Conservation (phyloP, 768 basidiomycete species). For the Amyloporia xantha region DNA sequence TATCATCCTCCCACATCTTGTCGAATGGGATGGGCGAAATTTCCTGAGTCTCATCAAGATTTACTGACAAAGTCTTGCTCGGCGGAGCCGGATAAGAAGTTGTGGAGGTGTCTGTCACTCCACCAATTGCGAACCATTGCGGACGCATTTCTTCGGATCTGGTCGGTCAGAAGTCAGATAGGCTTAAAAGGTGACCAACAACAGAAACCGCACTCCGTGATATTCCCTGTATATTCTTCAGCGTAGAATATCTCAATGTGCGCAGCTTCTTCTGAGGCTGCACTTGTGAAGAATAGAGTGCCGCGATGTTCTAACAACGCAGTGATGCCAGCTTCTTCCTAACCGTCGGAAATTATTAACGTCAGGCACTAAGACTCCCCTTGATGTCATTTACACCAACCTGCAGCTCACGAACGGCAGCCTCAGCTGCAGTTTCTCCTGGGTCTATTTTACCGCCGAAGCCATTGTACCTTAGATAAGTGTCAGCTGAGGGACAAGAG, state of each 20-base stretch:
- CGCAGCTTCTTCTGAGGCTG: slow-evolving; percentile 51
- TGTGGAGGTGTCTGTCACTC: not conserved
- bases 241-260: slow-evolving; percentile 71
- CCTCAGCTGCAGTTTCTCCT: slow-evolving; percentile 59
- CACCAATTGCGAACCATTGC: slow-evolving; percentile 56
- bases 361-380: too few species aligned
- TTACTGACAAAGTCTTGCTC: not conserved
- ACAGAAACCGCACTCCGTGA: slow-evolving; percentile 53
- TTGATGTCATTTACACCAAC: slow-evolving; percentile 23
- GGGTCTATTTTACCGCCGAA: slow-evolving; percentile 86
- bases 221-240: slow-evolving; percentile 47
- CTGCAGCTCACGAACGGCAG: slow-evolving; percentile 71
- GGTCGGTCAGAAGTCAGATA: not conserved
- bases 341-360: too few species aligned
- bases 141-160: slow-evolving; percentile 86
- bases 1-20: slow-evolving; percentile 58
- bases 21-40: slow-evolving; percentile 51
- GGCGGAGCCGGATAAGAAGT: not conserved
- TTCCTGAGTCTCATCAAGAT: not conserved
- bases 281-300: slow-evolving; percentile 54
- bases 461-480: slow-evolving; percentile 63
- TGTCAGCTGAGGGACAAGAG: not conserved
- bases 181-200: not conserved
- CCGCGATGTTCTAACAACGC: slow-evolving; percentile 61
- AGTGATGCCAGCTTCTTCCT: slow-evolving; percentile 82